Evolutionary conservation across 495 filamentous ascomycete genomes (phyloP).

Genomic region (Xylaria bambusicola): DNA sequence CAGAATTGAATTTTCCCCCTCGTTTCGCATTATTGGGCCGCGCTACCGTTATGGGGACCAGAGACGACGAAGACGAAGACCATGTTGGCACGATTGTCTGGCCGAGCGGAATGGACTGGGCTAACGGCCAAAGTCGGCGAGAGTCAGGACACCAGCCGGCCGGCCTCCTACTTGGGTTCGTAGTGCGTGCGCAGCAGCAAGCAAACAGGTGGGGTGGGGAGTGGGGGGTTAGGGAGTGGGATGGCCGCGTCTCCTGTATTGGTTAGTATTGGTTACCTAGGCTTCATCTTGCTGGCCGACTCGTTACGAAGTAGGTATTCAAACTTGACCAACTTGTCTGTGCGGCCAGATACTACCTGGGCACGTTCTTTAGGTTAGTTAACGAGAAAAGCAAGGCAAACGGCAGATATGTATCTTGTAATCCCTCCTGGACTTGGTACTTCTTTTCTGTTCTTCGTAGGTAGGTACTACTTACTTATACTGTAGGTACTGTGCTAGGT

Average conservation of each 20-base stretch:
- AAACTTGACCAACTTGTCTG: too few relatives aligned
- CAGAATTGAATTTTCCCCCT: background rate
- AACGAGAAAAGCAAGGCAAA: too few relatives aligned
- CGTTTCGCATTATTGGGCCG: background rate
- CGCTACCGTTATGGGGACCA: constrained; percentile 3
- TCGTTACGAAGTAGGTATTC: too few relatives aligned
- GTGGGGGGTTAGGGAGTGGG: constrained; percentile 3
- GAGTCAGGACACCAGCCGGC: background rate
- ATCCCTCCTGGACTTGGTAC: too few relatives aligned
- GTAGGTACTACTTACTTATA: too few relatives aligned
- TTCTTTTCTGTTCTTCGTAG: too few relatives aligned
- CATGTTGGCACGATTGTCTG: background rate
- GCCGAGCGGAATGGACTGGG: constrained; percentile 8
- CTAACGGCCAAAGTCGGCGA: constrained; percentile 16
- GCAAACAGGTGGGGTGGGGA: constrained; percentile 7
- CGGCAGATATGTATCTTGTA: too few relatives aligned
- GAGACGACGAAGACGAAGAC: constrained; percentile 5
- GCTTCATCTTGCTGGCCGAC: too few relatives aligned
- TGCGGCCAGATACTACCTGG: too few relatives aligned
- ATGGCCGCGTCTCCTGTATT: too few relatives aligned
- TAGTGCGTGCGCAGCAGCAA: background rate
- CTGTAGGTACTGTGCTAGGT: too few relatives aligned
- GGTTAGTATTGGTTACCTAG: background rate
- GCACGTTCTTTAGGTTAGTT: too few relatives aligned
- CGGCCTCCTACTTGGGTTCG: background rate